Percentiles rank a stretch among this genome's conserved stretches.
Conservation (phyloP, 257 asterid species). For the Primulina eburnea region DNA sequence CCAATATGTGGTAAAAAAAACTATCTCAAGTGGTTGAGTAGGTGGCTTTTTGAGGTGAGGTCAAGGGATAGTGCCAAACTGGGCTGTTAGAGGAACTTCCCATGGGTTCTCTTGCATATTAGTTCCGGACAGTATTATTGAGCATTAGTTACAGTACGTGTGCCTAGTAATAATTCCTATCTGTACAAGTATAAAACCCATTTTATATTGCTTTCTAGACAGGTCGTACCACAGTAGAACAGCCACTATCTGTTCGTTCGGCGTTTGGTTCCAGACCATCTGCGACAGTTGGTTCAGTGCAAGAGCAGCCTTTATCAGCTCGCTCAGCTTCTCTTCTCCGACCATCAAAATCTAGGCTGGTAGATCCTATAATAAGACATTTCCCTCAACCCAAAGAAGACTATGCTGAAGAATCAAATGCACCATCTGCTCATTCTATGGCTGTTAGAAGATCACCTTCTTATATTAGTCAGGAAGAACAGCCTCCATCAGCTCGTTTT, state of each 20-base stretch:
- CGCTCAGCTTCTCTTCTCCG: conserved; percentile 31
- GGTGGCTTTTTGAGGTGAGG: too few species aligned
- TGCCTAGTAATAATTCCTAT: conserved; percentile 5
- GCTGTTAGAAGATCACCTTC: conserved; percentile 41
- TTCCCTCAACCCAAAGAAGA: conserved; percentile 27
- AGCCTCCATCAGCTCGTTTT: conserved; percentile 68
- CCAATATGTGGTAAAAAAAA: too few species aligned
- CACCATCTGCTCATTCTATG: conserved; percentile 43
- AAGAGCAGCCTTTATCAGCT: conserved; percentile 43
- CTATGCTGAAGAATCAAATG: conserved; percentile 44
- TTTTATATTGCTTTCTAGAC: conserved; percentile 51
- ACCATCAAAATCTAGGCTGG: not conserved
- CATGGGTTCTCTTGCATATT: too few species aligned
- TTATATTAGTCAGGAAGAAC: conserved; percentile 38
- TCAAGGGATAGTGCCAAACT: too few species aligned
- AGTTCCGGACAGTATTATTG: too few species aligned
- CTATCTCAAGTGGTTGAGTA: too few species aligned
- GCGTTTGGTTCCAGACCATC: conserved; percentile 36
- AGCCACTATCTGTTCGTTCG: conserved; percentile 32
- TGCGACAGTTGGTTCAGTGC: conserved; percentile 32
- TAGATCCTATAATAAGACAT: conserved; percentile 11
- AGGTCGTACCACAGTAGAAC: conserved; percentile 54
- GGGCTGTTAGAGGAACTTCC: too few species aligned
- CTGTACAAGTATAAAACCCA: conserved; percentile 14
- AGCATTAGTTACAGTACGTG: not conserved